Percentiles rank a stretch among this genome's conserved stretches.
Evolutionary conservation across 2,329 filamentous ascomycete genomes (phyloP).

Genomic region (Cercospora zeina): DNA sequence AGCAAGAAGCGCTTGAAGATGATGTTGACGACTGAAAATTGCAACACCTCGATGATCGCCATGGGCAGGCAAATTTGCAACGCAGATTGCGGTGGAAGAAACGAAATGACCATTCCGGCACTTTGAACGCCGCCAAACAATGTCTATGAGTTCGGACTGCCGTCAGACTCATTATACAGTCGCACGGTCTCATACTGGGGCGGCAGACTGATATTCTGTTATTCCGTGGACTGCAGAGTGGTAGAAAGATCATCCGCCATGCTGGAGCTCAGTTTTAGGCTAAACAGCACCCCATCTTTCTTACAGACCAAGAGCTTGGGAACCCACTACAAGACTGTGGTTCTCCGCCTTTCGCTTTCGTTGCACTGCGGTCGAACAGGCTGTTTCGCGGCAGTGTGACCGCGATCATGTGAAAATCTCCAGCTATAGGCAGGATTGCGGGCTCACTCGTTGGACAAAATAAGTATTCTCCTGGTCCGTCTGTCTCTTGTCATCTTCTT

Average conservation of each 20-base stretch:
- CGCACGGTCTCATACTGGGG: background rate
- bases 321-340: slow-evolving; percentile 3
- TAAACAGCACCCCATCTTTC: slow-evolving; percentile 8
- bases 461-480: background rate
- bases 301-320: background rate
- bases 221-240: background rate
- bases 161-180: background rate
- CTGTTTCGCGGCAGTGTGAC: slow-evolving; percentile 2
- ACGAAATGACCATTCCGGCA: too few species aligned
- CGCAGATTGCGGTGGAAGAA: too few species aligned
- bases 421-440: background rate
- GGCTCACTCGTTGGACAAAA: background rate
- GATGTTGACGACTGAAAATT: background rate
- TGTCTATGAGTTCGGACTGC: background rate
- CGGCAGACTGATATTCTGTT: background rate
- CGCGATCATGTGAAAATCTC: background rate
- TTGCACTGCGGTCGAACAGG: background rate
- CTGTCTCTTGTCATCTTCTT: background rate
- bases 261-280: background rate
- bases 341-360: background rate
- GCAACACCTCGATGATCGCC: background rate
- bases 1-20: background rate
- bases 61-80: too few species aligned
- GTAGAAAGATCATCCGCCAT: background rate
- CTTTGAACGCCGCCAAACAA: too few species aligned